Evolutionary conservation across 768 basidiomycete genomes (phyloP), one percentile per base, ranked within the genome.

Genomic region (Xerocomellus intermedius): DNA sequence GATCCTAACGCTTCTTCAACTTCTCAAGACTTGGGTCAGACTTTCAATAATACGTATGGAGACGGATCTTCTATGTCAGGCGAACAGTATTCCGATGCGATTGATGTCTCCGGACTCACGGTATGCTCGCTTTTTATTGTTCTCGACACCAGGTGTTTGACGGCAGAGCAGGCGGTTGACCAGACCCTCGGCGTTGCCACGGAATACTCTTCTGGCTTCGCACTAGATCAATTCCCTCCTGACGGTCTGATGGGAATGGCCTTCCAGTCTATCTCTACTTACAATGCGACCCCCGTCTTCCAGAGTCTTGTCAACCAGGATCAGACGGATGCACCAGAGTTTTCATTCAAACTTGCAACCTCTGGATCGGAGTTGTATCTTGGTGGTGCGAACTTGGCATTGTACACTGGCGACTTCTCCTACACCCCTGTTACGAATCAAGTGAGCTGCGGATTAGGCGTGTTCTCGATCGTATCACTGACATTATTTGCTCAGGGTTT

Each of bases 281-380:
- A 67, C 54, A 48, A 59, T 19, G 63, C 67, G 2, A 63, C 46
- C 12, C 74, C 78, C 0, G 60, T 78, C 42, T 76, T 80, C 58
- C 67, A 79, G 38, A 76, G 67, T 16, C 72, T 82, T 5, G 56
- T 79, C 21, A 51, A 61, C 2, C 69, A 82, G 48, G 68, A 66
- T 5, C 50, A 64, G 50, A 59, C 66, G 2, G 57, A 69, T 9
- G 55, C 68, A 6, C 50, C 74, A 22, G 68, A 69, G 45, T 82
- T 83, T 61, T 73, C 76, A 12, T 78, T 84, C 64, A 81, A 80
- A 62, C 66, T 83, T 8, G 64, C 79, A 13, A 21, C 61, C 8
- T 50, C 61, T 16, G 74, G 73, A 5, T 70, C 76, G 2, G 79
- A 81, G 67, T 70, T 85, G 14, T 77, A 73, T 61, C 57, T 86